Conservation (phyloP, 2,329 filamentous ascomycete species). For the Trichoderma asperellum region DNA sequence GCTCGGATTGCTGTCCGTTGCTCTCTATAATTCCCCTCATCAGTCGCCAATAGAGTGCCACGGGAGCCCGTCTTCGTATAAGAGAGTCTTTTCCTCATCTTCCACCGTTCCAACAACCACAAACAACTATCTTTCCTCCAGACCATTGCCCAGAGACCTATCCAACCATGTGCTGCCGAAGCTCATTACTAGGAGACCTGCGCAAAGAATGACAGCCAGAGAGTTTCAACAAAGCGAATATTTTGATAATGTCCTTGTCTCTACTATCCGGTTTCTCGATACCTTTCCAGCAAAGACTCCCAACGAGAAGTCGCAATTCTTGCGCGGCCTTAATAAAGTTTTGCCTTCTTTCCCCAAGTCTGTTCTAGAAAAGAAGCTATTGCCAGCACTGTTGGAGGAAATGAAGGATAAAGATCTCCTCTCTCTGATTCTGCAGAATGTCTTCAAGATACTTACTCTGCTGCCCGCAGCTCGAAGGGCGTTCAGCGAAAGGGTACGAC, state of each 20-base stretch:
- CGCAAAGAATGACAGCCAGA: slow-evolving; percentile 81
- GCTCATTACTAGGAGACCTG: slow-evolving; percentile 84
- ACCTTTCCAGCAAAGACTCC: slow-evolving; percentile 88
- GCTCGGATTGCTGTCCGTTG: slow-evolving; percentile 82
- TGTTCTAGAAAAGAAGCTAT: slow-evolving; percentile 91
- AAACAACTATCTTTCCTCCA: slow-evolving; percentile 84
- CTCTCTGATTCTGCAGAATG: slow-evolving; percentile 82
- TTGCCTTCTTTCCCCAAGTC: slow-evolving; percentile 90
- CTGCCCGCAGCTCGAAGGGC: slow-evolving; percentile 76
- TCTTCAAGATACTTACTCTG: slow-evolving; percentile 85
- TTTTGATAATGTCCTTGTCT: slow-evolving; percentile 96
- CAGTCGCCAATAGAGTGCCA: slow-evolving; percentile 82
- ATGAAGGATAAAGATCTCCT: slow-evolving; percentile 89
- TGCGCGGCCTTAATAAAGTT: slow-evolving; percentile 85
- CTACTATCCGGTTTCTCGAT: slow-evolving; percentile 93
- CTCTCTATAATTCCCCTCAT: slow-evolving; percentile 95
- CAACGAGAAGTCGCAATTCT: slow-evolving; percentile 87
- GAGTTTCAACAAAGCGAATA: slow-evolving; percentile 96
- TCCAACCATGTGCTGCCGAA: slow-evolving; percentile 75
- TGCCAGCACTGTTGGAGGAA: slow-evolving; percentile 88
- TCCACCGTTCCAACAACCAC: slow-evolving; percentile 75
- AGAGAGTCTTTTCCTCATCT: slow-evolving; percentile 77
- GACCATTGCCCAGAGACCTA: slow-evolving; percentile 79
- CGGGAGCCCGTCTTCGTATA: slow-evolving; percentile 81
- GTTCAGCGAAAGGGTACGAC: slow-evolving; percentile 86